A percentile compares a stretch with the other conserved stretches of the same genome.
Evolutionary conservation across 768 basidiomycete genomes (phyloP).

Genomic region (Pulveroboletus ravenelii): DNA sequence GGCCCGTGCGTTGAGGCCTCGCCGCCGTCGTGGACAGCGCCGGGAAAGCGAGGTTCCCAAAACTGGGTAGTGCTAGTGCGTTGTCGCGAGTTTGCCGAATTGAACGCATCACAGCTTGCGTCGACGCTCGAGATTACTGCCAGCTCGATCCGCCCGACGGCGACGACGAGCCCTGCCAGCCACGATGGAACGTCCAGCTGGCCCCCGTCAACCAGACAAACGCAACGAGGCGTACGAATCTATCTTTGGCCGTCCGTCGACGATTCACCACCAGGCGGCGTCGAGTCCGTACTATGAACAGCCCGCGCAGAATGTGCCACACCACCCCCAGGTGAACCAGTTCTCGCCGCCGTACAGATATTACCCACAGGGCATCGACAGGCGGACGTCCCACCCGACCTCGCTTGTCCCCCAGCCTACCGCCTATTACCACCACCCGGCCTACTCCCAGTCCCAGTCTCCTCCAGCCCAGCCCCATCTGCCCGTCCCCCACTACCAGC

Average conservation of each 20-base stretch:
- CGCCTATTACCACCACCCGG: conserved; percentile 17
- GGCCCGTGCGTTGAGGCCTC: too few species aligned
- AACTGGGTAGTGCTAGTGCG: conserved; percentile 22
- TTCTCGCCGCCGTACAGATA: conserved; percentile 37
- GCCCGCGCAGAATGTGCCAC: conserved; percentile 11
- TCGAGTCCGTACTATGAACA: conserved; percentile 14
- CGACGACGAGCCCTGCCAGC: not conserved
- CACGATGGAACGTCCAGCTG: conserved; percentile 50
- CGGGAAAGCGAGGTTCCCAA: conserved; percentile 16
- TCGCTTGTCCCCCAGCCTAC: conserved; percentile 31
- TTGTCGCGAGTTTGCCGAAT: conserved; percentile 14
- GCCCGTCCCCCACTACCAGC: conserved; percentile 10
- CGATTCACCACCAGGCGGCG: conserved; percentile 43
- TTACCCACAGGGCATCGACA: conserved; percentile 40
- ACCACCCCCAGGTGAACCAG: conserved; percentile 25
- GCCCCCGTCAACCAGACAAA: conserved; percentile 64
- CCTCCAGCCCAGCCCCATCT: conserved; percentile 1
- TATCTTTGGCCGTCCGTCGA: conserved; percentile 78
- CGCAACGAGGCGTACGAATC: conserved; percentile 79
- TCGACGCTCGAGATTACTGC: conserved; percentile 9
- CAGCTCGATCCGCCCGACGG: not conserved
- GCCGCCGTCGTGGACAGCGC: conserved; percentile 4
- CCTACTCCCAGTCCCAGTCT: conserved; percentile 35
- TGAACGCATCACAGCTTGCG: conserved; percentile 1
- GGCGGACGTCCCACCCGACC: conserved; percentile 44